A percentile compares a stretch with the other conserved stretches of the same genome.
These are phyloP conservation scores for Phytophthora pinifolia DNA, from an alignment of 352 stramenopile genomes.

Conservation along the genomic window DNA sequence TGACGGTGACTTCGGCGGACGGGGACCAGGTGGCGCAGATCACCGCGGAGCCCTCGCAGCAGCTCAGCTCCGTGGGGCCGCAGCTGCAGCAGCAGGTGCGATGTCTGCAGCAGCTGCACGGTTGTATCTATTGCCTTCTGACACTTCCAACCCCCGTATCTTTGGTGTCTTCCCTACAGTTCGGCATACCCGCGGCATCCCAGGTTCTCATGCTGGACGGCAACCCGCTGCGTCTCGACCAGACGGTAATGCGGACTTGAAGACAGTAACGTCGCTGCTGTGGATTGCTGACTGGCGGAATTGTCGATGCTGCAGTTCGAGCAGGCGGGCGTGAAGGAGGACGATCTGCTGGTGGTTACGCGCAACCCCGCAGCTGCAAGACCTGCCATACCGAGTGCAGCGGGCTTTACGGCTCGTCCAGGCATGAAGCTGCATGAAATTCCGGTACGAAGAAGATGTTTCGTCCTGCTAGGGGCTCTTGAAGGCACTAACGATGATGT, in stretches of 20 bases:
- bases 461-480: neutral
- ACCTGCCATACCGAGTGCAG: constrained; percentile 12
- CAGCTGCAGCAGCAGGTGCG: constrained; percentile 53
- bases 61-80: constrained; percentile 36
- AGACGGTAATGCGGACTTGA: constrained; percentile 40
- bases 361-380: constrained; percentile 27
- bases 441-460: constrained; percentile 41
- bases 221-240: constrained; percentile 45
- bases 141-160: neutral
- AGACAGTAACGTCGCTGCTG: neutral
- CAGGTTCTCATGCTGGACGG: constrained; percentile 74
- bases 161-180: constrained; percentile 33
- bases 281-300: constrained; percentile 2
- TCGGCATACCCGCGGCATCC: constrained; percentile 49
- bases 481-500: neutral
- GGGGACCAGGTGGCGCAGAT: constrained; percentile 58
- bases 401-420: constrained; percentile 42
- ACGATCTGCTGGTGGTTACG: constrained; percentile 76
- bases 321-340: constrained; percentile 61
- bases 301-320: constrained; percentile 50
- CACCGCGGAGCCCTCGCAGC: constrained; percentile 50
- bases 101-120: neutral
- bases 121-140: neutral
- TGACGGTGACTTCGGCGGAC: constrained; percentile 68
- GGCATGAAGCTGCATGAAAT: constrained; percentile 84